Evolutionary conservation across 2,329 filamentous ascomycete genomes (phyloP).

Genomic region (Phaeosphaeriaceae sp.): DNA sequence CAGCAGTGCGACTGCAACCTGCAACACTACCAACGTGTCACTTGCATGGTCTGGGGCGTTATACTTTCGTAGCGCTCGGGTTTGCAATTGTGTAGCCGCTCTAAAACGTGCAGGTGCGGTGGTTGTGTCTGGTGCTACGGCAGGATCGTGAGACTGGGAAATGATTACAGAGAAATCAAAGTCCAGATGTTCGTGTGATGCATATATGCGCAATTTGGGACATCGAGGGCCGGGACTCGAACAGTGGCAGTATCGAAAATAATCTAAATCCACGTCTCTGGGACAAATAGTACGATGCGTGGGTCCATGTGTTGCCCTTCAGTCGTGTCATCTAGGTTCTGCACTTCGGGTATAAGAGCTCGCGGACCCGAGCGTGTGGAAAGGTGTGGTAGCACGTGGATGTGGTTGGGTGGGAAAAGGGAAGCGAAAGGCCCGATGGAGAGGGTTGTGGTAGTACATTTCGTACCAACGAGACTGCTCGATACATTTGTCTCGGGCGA

Average conservation of each 20-base stretch:
- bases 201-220: not conserved
- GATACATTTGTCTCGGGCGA: not conserved
- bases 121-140: too few relatives aligned
- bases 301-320: not conserved
- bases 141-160: too few relatives aligned
- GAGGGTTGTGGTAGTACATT: not conserved
- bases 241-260: not conserved
- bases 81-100: not conserved
- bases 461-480: not conserved
- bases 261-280: not conserved
- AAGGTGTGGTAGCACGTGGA: not conserved
- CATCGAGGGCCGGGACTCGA: too few relatives aligned
- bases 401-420: not conserved
- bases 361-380: not conserved
- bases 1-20: not conserved
- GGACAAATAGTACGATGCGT: not conserved
- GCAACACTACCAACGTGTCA: not conserved
- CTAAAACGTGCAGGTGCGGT: too few relatives aligned
- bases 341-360: not conserved
- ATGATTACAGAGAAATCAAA: not conserved
- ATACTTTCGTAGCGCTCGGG: not conserved
- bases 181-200: too few relatives aligned
- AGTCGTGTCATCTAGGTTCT: slow-evolving; percentile 1
- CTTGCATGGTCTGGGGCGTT: not conserved
- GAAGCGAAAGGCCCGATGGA: not conserved